Percentiles rank a stretch among this genome's conserved stretches.
Conservation (phyloP, 345 rosid species). For the Boechera retrofracta region DNA sequence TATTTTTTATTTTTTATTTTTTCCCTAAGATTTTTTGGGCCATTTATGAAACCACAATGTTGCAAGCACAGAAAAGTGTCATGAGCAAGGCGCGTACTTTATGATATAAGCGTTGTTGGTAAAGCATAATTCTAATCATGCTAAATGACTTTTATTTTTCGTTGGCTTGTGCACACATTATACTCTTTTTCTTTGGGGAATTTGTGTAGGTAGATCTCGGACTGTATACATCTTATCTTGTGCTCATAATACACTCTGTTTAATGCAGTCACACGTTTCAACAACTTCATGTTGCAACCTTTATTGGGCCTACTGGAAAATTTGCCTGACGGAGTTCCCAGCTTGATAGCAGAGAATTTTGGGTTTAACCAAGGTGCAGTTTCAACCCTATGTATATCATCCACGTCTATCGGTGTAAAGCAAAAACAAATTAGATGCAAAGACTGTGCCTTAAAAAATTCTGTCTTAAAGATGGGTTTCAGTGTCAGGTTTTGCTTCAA, state of each 20-base stretch:
- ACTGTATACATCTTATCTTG: not conserved
- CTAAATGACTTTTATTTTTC: not conserved
- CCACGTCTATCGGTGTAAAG: not conserved
- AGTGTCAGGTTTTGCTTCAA: conserved; percentile 8
- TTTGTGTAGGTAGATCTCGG: not conserved
- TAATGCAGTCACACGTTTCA: conserved; percentile 53
- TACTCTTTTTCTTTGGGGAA: not conserved
- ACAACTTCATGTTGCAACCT: conserved; percentile 52
- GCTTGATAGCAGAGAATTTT: conserved; percentile 44
- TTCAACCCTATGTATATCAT: conserved; percentile 19
- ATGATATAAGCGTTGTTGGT: not conserved
- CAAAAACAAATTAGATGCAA: not conserved
- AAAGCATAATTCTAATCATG: not conserved
- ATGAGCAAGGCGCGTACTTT: not conserved
- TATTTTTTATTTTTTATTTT: no score
- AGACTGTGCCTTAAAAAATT: not conserved
- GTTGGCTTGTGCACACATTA: not conserved
- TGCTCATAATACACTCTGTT: conserved; percentile 23
- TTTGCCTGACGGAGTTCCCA: conserved; percentile 48
- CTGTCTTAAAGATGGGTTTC: conserved; percentile 3
- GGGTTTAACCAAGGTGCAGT: conserved; percentile 46
- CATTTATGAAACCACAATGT: not conserved
- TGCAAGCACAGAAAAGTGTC: not conserved
- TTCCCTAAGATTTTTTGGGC: not conserved
- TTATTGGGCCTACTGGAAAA: conserved; percentile 49